Base-by-base conservation (phyloP, 306 rosid genomes). In the Leucaena leucocephala region DNA sequence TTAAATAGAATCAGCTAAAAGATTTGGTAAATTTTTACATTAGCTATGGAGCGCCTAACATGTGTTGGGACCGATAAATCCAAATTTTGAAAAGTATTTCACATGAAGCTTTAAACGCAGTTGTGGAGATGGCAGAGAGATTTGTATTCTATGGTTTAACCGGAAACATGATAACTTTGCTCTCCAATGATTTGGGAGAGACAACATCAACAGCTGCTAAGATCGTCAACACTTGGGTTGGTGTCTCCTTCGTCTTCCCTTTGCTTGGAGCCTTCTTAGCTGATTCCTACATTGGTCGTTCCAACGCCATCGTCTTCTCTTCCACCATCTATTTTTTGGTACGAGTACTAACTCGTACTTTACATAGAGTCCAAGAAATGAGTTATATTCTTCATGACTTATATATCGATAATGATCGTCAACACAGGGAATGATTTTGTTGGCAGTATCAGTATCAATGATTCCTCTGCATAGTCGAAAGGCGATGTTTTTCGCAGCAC, bases 391-490 rank as follows among this genome's bases (percentile, higher is more conserved):
- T 49, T 49, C 54, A 50, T 16, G 17, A 16, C 21, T 50, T 50
- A 15, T 49, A 52, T 5, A 52, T 54, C n/a, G 36, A 22, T 19
- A 1, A 57, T 22, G 7, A 54, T 17, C 10, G 7, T 54, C n/a
- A 6, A 3, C 12, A 5, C 75, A 79, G 88, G 86, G 86, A 17
- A 83, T 80, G 89, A 61, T 80, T 40, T 3, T 83, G 19, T 17
- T 88, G 66, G 27, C 66, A 59, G 16, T 59, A 59, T 85, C 93
- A 7, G 88, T 73, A 6, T 76, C 87, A 1, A 59, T 84, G 3
- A 42, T 84, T 38, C 83, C 84, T 1, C 2, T 12, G 44, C 39
- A 17, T 1, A 7, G 69, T 1, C 78, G 83, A 3, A 81, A 76
- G 52, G 38, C 34, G 3, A 62, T 62, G 15, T 82, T 84, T 22